A percentile compares a stretch with the other conserved stretches of the same genome.
Conservation (phyloP, 2,329 filamentous ascomycete species). For the Chaetomiaceae sp. region DNA sequence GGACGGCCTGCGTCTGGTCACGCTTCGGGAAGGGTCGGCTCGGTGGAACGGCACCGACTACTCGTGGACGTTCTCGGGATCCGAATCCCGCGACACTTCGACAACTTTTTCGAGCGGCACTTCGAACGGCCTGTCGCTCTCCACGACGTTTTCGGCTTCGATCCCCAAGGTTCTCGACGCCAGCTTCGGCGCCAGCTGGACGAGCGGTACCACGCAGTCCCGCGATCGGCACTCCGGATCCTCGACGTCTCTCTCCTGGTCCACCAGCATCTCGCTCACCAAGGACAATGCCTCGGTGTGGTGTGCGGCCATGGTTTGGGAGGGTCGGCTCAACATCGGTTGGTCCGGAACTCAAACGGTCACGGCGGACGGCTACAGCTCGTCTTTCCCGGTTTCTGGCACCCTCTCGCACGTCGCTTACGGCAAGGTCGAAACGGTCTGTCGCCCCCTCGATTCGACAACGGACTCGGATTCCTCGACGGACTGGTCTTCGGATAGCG, state of each 20-base stretch:
- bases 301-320: constrained; percentile 8
- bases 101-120: background rate
- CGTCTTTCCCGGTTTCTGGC: background rate
- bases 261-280: background rate
- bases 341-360: constrained; percentile 10
- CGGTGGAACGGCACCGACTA: constrained; percentile 7
- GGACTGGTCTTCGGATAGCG: too few species aligned
- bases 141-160: background rate
- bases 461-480: background rate
- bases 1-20: constrained; percentile 1
- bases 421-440: constrained; percentile 8
- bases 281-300: background rate
- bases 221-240: background rate
- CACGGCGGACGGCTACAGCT: background rate
- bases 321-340: background rate
- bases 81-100: background rate
- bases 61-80: constrained; percentile 5
- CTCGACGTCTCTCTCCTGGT: background rate
- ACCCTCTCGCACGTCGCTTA: background rate
- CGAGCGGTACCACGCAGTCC: background rate
- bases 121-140: background rate
- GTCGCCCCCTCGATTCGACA: background rate
- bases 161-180: background rate
- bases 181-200: background rate
- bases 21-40: constrained; percentile 5